phyloP scores from a whole-genome alignment of 257 asterid genomes.

The Solanum pinnatisectum region DNA sequence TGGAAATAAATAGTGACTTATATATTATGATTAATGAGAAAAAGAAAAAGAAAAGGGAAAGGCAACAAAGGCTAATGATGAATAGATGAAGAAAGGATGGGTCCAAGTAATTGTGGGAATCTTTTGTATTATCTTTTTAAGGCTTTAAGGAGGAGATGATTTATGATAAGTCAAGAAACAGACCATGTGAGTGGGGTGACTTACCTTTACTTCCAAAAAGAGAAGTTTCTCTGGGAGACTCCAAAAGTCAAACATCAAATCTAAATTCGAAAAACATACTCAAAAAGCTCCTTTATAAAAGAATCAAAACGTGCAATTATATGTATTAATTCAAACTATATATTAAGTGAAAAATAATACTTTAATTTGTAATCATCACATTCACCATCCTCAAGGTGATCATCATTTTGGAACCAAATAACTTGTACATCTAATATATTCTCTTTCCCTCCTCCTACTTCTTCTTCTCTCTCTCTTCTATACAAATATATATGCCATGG shows the following conservation, averaged over 20 bases:
- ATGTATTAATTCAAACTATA: conserved; percentile 6
- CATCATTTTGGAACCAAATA: neutral
- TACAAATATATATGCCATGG: neutral
- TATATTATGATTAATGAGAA: neutral
- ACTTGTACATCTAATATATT: neutral
- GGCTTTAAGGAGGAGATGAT: neutral
- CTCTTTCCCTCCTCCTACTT: neutral
- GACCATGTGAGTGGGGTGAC: conserved; percentile 78
- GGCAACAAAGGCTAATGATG: conserved; percentile 62
- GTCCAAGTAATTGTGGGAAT: conserved; percentile 43
- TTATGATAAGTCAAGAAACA: conserved; percentile 48
- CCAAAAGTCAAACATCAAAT: conserved; percentile 74
- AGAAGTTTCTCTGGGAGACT: conserved; percentile 56
- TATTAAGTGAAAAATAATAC: neutral
- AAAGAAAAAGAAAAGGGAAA: neutral
- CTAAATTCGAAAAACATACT: conserved; percentile 22
- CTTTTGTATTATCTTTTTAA: conserved; percentile 12
- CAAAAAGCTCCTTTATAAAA: conserved; percentile 55
- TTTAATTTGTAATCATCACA: neutral
- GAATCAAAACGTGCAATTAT: conserved; percentile 63
- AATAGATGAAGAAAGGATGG: conserved; percentile 36
- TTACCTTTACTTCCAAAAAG: conserved; percentile 78
- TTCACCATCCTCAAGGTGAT: neutral
- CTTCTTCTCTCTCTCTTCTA: neutral
- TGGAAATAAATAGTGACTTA: neutral